Conservation (phyloP, 352 stramenopile species). For the Globisporangium rhizosaccharum region DNA sequence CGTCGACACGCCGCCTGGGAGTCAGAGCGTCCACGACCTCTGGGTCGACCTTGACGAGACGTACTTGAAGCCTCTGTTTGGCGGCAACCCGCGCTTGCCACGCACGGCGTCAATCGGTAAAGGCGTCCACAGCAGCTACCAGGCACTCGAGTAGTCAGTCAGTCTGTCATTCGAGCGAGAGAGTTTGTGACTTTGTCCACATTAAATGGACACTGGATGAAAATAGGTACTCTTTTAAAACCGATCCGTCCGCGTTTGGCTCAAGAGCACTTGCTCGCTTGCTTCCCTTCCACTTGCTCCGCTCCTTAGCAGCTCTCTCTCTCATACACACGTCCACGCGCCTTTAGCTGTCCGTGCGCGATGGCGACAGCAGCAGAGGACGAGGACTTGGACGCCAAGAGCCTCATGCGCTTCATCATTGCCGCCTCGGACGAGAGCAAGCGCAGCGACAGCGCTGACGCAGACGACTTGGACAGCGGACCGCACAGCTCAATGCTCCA, state of each 20-base stretch:
- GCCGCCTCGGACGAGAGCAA: background rate
- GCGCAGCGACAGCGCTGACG: background rate
- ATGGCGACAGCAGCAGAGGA: background rate
- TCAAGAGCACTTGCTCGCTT: no score
- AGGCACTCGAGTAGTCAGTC: no score
- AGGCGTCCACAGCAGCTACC: no score
- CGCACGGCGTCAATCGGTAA: no score
- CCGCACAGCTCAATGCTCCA: conserved; percentile 2
- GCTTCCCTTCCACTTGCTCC: no score
- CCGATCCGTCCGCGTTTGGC: no score
- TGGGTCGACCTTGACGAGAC: conserved; percentile 33
- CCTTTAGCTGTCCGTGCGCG: background rate
- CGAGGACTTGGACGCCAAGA: conserved; percentile 10
- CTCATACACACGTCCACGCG: background rate
- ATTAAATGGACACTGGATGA: no score
- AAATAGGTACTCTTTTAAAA: no score
- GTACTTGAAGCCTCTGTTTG: conserved; percentile 39
- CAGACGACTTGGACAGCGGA: conserved; percentile 1
- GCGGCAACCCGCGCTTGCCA: conserved; percentile 15
- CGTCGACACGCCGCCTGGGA: conserved; percentile 6
- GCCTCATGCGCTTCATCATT: background rate
- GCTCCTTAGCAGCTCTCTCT: no score
- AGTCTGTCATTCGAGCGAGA: no score
- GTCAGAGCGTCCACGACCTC: conserved; percentile 17
- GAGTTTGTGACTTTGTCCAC: no score